These are phyloP conservation scores for Mycena vulgaris DNA, from an alignment of 768 basidiomycete species.

Conservation along the genomic window DNA sequence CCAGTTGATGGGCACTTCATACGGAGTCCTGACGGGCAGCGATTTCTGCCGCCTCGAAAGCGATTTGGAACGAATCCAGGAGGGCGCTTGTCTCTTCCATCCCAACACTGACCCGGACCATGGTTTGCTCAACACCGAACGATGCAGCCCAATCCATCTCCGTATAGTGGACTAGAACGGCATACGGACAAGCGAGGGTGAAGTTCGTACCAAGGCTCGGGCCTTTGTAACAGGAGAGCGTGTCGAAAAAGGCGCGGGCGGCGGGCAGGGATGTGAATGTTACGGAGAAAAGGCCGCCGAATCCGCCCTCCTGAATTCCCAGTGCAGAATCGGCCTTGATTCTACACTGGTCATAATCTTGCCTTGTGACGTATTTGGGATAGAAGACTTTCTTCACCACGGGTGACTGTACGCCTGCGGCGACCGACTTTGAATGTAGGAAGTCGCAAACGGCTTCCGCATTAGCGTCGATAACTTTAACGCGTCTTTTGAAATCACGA, in stretches of 20 bases:
- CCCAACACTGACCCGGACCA: constrained; percentile 94
- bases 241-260: constrained; percentile 87
- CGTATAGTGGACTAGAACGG: constrained; percentile 89
- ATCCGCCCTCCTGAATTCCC: constrained; percentile 68
- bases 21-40: constrained; percentile 11
- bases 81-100: constrained; percentile 80
- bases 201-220: constrained; percentile 96
- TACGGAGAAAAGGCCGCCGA: constrained; percentile 90
- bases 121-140: constrained; percentile 86
- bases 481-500: constrained; percentile 87
- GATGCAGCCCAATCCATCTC: constrained; percentile 94
- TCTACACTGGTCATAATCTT: constrained; percentile 81
- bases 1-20: constrained; percentile 3
- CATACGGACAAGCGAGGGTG: constrained; percentile 94
- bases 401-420: constrained; percentile 53
- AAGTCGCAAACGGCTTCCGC: constrained; percentile 87
- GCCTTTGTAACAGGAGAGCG: constrained; percentile 88
- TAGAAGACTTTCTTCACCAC: constrained; percentile 91
- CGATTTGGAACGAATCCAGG: constrained; percentile 70
- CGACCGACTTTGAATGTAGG: constrained; percentile 72
- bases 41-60: constrained; percentile 82
- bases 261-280: constrained; percentile 82
- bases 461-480: constrained; percentile 85
- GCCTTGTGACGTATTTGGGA: constrained; percentile 83
- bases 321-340: constrained; percentile 54